phyloP scores from a whole-genome alignment of 2,329 filamentous ascomycete species.

The Colletotrichum tamarilloi region DNA sequence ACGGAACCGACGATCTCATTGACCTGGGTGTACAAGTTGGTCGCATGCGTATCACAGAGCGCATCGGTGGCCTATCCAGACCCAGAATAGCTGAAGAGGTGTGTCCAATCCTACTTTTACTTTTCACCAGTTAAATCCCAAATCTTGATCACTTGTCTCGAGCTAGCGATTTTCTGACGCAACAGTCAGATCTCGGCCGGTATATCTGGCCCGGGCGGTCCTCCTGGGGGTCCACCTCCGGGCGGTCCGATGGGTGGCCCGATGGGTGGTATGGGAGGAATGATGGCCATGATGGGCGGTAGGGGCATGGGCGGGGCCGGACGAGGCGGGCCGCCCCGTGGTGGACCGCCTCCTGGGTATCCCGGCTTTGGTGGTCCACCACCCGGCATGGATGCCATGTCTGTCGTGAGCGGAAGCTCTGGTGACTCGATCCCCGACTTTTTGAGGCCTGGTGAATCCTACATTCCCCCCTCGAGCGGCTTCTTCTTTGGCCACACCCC shows the following conservation, averaged over 20 bases:
- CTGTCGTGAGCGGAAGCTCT: slow-evolving; percentile 40
- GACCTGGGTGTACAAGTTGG: slow-evolving; percentile 80
- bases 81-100: slow-evolving; percentile 79
- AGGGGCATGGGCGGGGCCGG: slow-evolving; percentile 32
- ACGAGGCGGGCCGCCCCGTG: slow-evolving; percentile 33
- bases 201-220: slow-evolving; percentile 41
- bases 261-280: slow-evolving; percentile 22
- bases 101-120: slow-evolving; percentile 38
- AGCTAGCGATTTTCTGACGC: background rate
- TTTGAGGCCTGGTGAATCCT: slow-evolving; percentile 72
- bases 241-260: slow-evolving; percentile 27
- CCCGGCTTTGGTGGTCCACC: slow-evolving; percentile 33
- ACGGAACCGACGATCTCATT: slow-evolving; percentile 69
- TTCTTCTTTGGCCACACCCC: slow-evolving; percentile 71
- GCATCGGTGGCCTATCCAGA: slow-evolving; percentile 78
- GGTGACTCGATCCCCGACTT: slow-evolving; percentile 58
- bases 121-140: background rate
- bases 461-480: slow-evolving; percentile 74
- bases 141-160: background rate
- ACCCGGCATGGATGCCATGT: slow-evolving; percentile 36
- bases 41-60: slow-evolving; percentile 78
- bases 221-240: slow-evolving; percentile 16
- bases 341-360: slow-evolving; percentile 36
- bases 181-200: slow-evolving; percentile 47
- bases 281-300: slow-evolving; percentile 29